Conservation (phyloP, 768 basidiomycete species). For the Suillus ampliporus region DNA sequence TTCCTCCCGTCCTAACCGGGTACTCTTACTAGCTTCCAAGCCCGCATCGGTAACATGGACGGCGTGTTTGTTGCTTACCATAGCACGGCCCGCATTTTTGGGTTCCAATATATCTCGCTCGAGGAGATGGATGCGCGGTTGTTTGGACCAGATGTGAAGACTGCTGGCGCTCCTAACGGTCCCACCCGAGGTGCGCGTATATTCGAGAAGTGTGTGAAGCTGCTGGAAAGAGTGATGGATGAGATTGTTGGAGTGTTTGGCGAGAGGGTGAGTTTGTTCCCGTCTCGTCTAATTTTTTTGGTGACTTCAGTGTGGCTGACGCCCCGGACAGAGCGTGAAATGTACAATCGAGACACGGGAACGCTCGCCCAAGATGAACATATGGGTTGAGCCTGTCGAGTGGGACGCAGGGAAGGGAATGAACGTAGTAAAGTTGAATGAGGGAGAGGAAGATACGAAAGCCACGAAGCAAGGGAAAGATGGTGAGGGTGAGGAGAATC, state of each 20-base stretch:
- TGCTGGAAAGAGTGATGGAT: slow-evolving; percentile 71
- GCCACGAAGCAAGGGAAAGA: not conserved
- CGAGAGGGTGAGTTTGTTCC: slow-evolving; percentile 53
- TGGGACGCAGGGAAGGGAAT: slow-evolving; percentile 46
- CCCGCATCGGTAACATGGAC: slow-evolving; percentile 96
- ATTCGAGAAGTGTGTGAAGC: slow-evolving; percentile 72
- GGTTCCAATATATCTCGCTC: slow-evolving; percentile 91
- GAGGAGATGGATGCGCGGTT: slow-evolving; percentile 86
- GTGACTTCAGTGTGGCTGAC: not conserved
- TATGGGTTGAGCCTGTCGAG: slow-evolving; percentile 70
- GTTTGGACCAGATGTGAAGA: slow-evolving; percentile 53
- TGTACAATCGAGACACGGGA: slow-evolving; percentile 66
- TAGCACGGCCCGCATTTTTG: slow-evolving; percentile 86
- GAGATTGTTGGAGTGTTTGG: slow-evolving; percentile 68
- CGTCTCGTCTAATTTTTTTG: slow-evolving; percentile 4
- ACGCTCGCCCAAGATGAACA: slow-evolving; percentile 48
- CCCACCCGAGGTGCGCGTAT: slow-evolving; percentile 63
- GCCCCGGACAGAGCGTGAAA: slow-evolving; percentile 56
- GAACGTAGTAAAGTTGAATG: slow-evolving; percentile 11
- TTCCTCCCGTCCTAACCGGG: not conserved
- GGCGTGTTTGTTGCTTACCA: slow-evolving; percentile 90
- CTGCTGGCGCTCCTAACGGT: slow-evolving; percentile 29
- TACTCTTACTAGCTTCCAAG: slow-evolving; percentile 76
- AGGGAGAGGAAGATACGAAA: slow-evolving; percentile 10
- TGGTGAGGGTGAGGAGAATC: not conserved